phyloP scores from a whole-genome alignment of 1,139 yeast genomes.

The Geotrichum aggregatum region DNA sequence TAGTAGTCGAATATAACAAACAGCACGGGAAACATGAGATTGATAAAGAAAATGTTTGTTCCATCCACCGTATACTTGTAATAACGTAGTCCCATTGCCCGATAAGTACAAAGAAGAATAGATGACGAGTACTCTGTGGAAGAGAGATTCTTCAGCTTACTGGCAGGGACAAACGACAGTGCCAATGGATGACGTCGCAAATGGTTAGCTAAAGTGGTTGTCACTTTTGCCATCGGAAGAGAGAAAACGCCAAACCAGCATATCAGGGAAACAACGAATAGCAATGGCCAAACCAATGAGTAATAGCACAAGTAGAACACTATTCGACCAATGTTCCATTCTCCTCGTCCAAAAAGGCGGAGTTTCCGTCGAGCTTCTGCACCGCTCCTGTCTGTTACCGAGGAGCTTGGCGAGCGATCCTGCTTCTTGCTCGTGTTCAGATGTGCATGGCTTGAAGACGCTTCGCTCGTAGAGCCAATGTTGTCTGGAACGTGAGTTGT shows the following conservation, averaged over 20 bases:
- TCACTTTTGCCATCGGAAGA: slow-evolving; percentile 85
- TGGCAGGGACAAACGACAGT: slow-evolving; percentile 61
- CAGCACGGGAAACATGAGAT: slow-evolving; percentile 70
- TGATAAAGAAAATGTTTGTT: slow-evolving; percentile 87
- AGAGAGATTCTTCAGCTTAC: slow-evolving; percentile 34
- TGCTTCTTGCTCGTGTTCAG: not conserved
- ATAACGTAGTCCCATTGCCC: slow-evolving; percentile 87
- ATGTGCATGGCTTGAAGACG: not conserved
- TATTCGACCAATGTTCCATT: slow-evolving; percentile 83
- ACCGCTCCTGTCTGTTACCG: slow-evolving; percentile 2
- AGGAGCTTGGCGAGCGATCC: slow-evolving; percentile 4
- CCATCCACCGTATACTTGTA: slow-evolving; percentile 96
- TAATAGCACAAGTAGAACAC: slow-evolving; percentile 74
- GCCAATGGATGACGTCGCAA: slow-evolving; percentile 90
- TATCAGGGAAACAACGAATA: slow-evolving; percentile 51
- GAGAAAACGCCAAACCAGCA: slow-evolving; percentile 87
- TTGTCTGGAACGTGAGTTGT: not conserved
- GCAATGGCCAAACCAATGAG: slow-evolving; percentile 62
- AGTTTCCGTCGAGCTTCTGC: slow-evolving; percentile 26
- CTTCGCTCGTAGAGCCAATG: slow-evolving; percentile 1
- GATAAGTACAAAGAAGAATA: slow-evolving; percentile 73
- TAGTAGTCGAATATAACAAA: slow-evolving; percentile 81
- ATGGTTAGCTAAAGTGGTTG: slow-evolving; percentile 66
- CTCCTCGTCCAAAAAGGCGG: slow-evolving; percentile 85
- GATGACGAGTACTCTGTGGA: slow-evolving; percentile 34